Evolutionary conservation across 192 early-diverging fungal species (phyloP).

Genomic region (Umbelopsis ramanniana): DNA sequence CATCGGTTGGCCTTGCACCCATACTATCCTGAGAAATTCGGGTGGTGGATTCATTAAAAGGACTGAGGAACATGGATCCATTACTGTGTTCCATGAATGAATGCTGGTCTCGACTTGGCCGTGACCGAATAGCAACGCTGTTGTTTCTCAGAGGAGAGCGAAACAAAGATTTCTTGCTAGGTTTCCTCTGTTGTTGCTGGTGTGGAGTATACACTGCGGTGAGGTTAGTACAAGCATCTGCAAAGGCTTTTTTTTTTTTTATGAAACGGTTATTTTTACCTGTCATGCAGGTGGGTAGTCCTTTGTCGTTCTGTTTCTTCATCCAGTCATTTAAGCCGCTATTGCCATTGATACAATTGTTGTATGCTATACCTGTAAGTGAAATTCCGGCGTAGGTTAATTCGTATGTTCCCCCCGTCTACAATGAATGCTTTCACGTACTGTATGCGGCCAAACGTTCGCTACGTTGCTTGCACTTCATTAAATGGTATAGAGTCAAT

Average conservation of each 20-base stretch:
- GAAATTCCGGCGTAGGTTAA: background rate
- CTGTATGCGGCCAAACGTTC: slow-evolving; percentile 38
- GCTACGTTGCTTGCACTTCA: slow-evolving; percentile 34
- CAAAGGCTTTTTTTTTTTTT: too few species aligned
- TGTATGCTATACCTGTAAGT: slow-evolving; percentile 36
- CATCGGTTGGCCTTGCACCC: slow-evolving; percentile 18
- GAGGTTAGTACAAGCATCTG: too few species aligned
- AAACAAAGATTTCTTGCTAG: background rate
- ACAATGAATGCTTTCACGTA: slow-evolving; percentile 9
- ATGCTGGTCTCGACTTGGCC: background rate
- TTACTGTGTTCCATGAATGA: background rate
- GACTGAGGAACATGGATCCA: background rate
- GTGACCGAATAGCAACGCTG: background rate
- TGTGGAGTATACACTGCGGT: background rate
- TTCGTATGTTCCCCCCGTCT: too few species aligned
- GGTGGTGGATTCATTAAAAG: background rate
- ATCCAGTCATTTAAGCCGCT: slow-evolving; percentile 36
- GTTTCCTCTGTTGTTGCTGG: background rate
- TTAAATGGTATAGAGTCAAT: slow-evolving; percentile 44
- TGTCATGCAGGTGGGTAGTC: slow-evolving; percentile 24
- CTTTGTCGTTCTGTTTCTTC: slow-evolving; percentile 25
- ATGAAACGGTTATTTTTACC: slow-evolving; percentile 2
- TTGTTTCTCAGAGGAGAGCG: slow-evolving; percentile 1
- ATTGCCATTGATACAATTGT: slow-evolving; percentile 37
- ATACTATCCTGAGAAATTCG: background rate